Base-by-base conservation (phyloP, 2,329 filamentous ascomycete species). In the Aphanocladium album region DNA sequence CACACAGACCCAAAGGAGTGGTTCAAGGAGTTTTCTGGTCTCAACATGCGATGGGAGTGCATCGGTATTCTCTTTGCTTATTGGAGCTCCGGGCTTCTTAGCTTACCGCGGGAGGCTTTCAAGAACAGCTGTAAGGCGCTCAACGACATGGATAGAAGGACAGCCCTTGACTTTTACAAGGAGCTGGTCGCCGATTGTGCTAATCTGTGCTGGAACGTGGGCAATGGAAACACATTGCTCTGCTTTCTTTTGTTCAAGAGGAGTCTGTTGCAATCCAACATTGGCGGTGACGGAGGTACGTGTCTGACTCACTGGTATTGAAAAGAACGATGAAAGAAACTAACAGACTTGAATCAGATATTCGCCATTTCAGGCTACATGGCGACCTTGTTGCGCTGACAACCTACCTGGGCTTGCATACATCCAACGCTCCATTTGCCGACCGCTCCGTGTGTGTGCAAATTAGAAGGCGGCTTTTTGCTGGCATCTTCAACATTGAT, bases 11-110 rank as follows among this genome's bases (percentile, higher is more conserved):
- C 73, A 1, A 61, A 67, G 2, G 62, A 62, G 21, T 77, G 74
- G 74, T 55, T 73, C 1, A 63, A 62, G 1, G 71, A 74, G 35
- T 75, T 77, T 54, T 71, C 66, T 3, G 75, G 75, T 0, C 57
- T 61, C 0, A 72, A 71, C 5, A 63, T 74, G 45, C 70, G 75
- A 3, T 77, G 74, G 75, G 75, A 77, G 57, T 67, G 70, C 0
- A 51, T 77, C 8, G 74, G 75, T 0, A 60, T 75, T 5, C 60
- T 75, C 1, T 77, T 72, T 25, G 64, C 61, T 7, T 65, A 64
- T 52, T 66, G 65, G 63, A 63, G 65, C 5, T 39, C 47, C 30
- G 41, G 50, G n/a, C 37, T 62, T 6, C 52, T 62, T 9, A 57
- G 56, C 3, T 17, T 61, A 23, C 52, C 51, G 27, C 57, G 50